Conservation (phyloP, 306 rosid species). For the Hippophae gyantsensis region DNA sequence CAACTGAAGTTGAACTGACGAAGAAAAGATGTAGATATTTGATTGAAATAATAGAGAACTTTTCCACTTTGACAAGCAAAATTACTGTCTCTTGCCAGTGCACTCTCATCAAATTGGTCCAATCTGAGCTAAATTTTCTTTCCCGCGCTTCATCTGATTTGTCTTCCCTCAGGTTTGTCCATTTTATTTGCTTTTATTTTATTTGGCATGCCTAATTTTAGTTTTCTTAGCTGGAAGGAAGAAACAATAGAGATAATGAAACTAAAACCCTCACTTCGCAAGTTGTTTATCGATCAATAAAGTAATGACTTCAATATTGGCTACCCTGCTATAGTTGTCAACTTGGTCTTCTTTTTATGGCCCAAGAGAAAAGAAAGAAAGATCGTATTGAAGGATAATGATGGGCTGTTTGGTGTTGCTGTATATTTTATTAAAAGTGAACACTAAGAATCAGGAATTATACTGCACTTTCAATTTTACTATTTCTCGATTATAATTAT, state of each 20-base stretch:
- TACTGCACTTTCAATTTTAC: too few species aligned
- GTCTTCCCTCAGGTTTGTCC: constrained; percentile 43
- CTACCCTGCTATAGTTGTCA: too few species aligned
- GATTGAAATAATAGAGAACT: constrained; percentile 33
- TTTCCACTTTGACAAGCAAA: constrained; percentile 40
- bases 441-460: too few species aligned
- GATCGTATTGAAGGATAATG: too few species aligned
- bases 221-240: background rate
- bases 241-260: background rate
- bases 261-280: background rate
- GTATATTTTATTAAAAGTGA: too few species aligned
- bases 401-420: too few species aligned
- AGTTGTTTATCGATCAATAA: too few species aligned
- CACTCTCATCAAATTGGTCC: constrained; percentile 65
- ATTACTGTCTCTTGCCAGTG: constrained; percentile 50
- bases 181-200: background rate
- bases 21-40: constrained; percentile 67
- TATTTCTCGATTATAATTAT: too few species aligned
- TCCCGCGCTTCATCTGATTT: constrained; percentile 31
- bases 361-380: too few species aligned
- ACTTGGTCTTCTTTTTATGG: too few species aligned
- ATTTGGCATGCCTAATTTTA: background rate
- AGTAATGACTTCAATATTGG: too few species aligned
- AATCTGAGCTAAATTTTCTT: constrained; percentile 62
- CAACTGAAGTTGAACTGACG: constrained; percentile 41